Evolutionary conservation across 208 protist genomes (phyloP).

Genomic region (Crithidia acanthocephali): DNA sequence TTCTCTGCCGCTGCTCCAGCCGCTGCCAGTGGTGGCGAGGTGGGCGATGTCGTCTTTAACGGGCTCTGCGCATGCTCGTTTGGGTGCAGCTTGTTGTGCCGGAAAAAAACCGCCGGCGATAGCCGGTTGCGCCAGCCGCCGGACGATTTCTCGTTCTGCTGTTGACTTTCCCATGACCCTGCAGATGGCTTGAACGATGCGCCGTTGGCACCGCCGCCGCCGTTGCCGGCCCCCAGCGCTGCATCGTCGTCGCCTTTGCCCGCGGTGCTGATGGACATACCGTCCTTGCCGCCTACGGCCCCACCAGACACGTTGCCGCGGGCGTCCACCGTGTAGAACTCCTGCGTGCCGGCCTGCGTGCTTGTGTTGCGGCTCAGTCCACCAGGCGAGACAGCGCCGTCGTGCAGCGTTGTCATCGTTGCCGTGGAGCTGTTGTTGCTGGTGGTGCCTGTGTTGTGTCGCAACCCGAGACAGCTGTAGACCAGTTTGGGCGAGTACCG

Average conservation of each 20-base stretch:
- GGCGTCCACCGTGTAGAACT: neutral
- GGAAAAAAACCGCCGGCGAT: conserved; percentile 1
- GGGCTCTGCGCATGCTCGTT: neutral
- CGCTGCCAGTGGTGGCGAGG: neutral
- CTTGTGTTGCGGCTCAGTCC: neutral
- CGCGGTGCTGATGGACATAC: neutral
- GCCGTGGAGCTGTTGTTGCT: conserved; percentile 12
- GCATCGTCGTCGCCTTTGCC: neutral
- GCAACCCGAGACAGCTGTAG: conserved; percentile 2
- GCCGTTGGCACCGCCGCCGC: neutral
- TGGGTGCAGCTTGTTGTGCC: neutral
- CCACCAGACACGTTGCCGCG: neutral
- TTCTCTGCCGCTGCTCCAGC: neutral
- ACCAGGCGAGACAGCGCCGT: neutral
- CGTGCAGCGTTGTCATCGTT: neutral
- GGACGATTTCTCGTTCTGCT: neutral
- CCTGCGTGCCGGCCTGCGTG: conserved; percentile 2
- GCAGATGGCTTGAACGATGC: neutral
- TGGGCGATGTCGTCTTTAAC: neutral
- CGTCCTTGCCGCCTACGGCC: neutral
- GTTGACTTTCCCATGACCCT: neutral
- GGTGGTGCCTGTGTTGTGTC: neutral
- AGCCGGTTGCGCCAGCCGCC: conserved; percentile 12
- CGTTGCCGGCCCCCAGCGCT: neutral
- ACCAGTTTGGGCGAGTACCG: conserved; percentile 18